Base-by-base conservation (phyloP, 2,329 filamentous ascomycete genomes). In the Exophiala aquamarina region DNA sequence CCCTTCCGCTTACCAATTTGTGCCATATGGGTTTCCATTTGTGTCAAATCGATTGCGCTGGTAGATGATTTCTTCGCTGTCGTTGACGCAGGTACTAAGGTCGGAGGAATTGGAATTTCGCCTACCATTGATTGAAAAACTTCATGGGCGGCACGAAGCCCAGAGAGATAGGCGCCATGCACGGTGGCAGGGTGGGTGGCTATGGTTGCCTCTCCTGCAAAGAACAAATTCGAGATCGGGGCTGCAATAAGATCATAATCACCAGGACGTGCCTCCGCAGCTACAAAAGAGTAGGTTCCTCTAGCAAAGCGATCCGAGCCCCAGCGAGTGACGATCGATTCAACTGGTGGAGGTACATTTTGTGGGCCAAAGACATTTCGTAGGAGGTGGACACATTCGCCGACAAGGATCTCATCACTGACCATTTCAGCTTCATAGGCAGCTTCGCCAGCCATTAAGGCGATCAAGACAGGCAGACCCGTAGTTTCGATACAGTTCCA, bases 121-220 rank as follows among this genome's bases (percentile, higher is more conserved):
- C 93, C 93, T 23, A 93, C 74, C 64, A 96, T 79, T 2, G 81
- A 74, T 44, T 92, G 84, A 29, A 95, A 74, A 2, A 98, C 80
- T 62, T 97, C 91, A 3, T 87, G 85, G 9, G 93, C 93, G 3
- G 87, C 93, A 40, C 93, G 84, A 4, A 98, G 75, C 2, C 93
- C 94, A 2, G 93, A 96, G 3, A 98, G 74, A 63, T 97, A 98
- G 7, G 93, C 94, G 4, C 93, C 93, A 59, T 98, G 93, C 1
- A 98, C 93, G 2, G 93, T 98, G 23, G 94, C 93, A 10, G 94
- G 93, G 64, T 98, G 91, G 1, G 90, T 95, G 37, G 89, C 90
- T 59, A 88, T 96, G 1, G 94, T 98, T 51, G 95, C 93, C 68
- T 98, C 93, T 38, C 93, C 93, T 13, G 92, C 93, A 67, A 98